Base-by-base conservation (phyloP, 345 rosid genomes). In the Isatis tinctoria region DNA sequence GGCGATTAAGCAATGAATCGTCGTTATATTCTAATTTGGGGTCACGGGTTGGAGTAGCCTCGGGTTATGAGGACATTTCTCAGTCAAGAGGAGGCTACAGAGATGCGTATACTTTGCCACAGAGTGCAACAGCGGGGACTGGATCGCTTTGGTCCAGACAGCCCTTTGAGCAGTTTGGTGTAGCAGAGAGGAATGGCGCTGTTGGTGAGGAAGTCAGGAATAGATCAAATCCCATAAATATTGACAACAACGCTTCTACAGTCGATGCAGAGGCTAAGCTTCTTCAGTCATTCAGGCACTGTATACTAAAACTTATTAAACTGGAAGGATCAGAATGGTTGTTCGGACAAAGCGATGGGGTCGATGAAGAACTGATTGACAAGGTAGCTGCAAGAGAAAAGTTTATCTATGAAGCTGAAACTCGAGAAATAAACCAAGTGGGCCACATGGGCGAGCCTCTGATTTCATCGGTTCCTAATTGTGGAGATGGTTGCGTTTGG, bases 311-410 rank as follows among this genome's bases (percentile, higher is more conserved):
- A 83, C 91, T 92, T 60, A 81, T 92, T 77, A 89, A 82, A 70
- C 80, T 96, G 58, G 98, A 96, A 83, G 98, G 97, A 74, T 92
- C 97, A 4, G 99, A 92, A 62, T 92, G 98, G 98, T 68, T 96
- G 82, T 96, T 92, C 80, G 80, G 84, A 82, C 91, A 88, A 75
- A 90, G 83, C 58, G 91, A 83, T 69, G 98, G 99, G 18, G 86
- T 85, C 51, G 99, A 96, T 16, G 98, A 96, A 81, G 97, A 90
- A 59, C 83, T 96, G 41, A 90, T 96, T 72, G 96, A 96, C 66
- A 76, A 75, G 40, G 99, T 96, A 60, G 97, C 97, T 44, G 96
- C 96, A 13, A 80, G 98, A 81, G 99, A 96, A 71, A 90, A 60
- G 71, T 86, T 83, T 48, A 83, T 92, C 27, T 84, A 80, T 45